A percentile compares a stretch with the other conserved stretches of the same genome.
Conservation (phyloP, 2,329 filamentous ascomycete species). For the Pseudogymnoascus sp. region DNA sequence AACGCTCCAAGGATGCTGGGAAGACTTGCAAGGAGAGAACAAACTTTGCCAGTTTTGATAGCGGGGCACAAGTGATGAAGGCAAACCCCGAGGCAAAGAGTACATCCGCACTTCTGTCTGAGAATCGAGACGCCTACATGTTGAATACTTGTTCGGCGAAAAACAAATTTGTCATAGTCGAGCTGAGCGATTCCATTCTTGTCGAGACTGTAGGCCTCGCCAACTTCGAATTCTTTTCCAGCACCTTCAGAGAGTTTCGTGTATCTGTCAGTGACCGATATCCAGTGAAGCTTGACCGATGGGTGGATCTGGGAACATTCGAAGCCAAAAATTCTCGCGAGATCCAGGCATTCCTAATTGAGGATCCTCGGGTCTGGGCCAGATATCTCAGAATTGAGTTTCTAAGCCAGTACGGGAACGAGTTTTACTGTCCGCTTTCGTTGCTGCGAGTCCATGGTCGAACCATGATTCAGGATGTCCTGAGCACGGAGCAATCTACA, state of each 20-base stretch:
- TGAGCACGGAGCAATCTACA: slow-evolving; percentile 68
- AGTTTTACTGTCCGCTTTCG: slow-evolving; percentile 93
- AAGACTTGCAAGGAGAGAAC: slow-evolving; percentile 97
- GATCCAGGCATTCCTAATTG: slow-evolving; percentile 88
- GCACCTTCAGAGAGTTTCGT: slow-evolving; percentile 85
- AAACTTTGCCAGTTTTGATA: slow-evolving; percentile 96
- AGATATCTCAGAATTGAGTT: slow-evolving; percentile 90
- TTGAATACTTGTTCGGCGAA: slow-evolving; percentile 78
- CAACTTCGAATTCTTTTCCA: slow-evolving; percentile 99
- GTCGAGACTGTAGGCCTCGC: slow-evolving; percentile 96
- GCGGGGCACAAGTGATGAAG: slow-evolving; percentile 87
- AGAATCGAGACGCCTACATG: slow-evolving; percentile 99
- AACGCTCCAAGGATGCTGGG: slow-evolving; percentile 81
- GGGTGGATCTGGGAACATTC: slow-evolving; percentile 81
- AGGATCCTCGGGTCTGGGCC: slow-evolving; percentile 92
- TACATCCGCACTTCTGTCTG: slow-evolving; percentile 78
- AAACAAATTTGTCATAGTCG: slow-evolving; percentile 91
- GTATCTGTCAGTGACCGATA: slow-evolving; percentile 93
- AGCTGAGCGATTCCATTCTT: slow-evolving; percentile 72
- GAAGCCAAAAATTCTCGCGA: slow-evolving; percentile 89
- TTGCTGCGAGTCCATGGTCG: slow-evolving; percentile 86
- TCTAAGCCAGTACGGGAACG: slow-evolving; percentile 86
- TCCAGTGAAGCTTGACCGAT: slow-evolving; percentile 84
- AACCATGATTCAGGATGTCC: slow-evolving; percentile 86
- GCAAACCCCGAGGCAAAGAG: slow-evolving; percentile 82